Conservation (phyloP, 2,329 filamentous ascomycete genomes). For the Claviceps sp. region DNA sequence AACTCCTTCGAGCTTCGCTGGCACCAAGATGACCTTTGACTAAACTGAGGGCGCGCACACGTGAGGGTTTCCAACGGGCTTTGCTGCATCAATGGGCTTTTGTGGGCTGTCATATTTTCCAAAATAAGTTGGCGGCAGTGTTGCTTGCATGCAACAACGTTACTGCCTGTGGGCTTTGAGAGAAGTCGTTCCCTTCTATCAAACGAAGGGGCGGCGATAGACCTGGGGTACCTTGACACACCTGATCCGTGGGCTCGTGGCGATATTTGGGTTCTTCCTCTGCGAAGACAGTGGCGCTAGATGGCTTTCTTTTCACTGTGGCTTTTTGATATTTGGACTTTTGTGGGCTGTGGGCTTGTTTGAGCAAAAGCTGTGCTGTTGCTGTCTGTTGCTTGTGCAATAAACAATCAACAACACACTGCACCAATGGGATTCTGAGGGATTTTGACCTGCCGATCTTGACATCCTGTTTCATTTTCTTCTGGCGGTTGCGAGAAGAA, state of each 20-base stretch:
- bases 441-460: slow-evolving; percentile 22
- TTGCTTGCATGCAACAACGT: slow-evolving; percentile 9
- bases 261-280: slow-evolving; percentile 4
- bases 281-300: slow-evolving; percentile 9
- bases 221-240: slow-evolving; percentile 41
- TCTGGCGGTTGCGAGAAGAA: neutral
- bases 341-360: slow-evolving; percentile 10
- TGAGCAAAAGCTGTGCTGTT: too few relatives aligned
- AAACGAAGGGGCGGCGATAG: slow-evolving; percentile 30
- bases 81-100: slow-evolving; percentile 28
- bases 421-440: slow-evolving; percentile 25
- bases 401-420: slow-evolving; percentile 8
- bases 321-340: slow-evolving; percentile 16
- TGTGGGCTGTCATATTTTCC: slow-evolving; percentile 40
- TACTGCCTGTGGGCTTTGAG: slow-evolving; percentile 37
- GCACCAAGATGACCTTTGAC: slow-evolving; percentile 65
- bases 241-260: slow-evolving; percentile 27
- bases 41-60: slow-evolving; percentile 20
- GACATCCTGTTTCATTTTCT: neutral
- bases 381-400: too few relatives aligned
- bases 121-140: slow-evolving; percentile 23
- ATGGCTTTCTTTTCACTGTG: slow-evolving; percentile 16
- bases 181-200: slow-evolving; percentile 33
- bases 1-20: slow-evolving; percentile 34
- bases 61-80: slow-evolving; percentile 31